phyloP scores from a whole-genome alignment of 345 rosid genomes.

The Eucalyptus pauciflora region DNA sequence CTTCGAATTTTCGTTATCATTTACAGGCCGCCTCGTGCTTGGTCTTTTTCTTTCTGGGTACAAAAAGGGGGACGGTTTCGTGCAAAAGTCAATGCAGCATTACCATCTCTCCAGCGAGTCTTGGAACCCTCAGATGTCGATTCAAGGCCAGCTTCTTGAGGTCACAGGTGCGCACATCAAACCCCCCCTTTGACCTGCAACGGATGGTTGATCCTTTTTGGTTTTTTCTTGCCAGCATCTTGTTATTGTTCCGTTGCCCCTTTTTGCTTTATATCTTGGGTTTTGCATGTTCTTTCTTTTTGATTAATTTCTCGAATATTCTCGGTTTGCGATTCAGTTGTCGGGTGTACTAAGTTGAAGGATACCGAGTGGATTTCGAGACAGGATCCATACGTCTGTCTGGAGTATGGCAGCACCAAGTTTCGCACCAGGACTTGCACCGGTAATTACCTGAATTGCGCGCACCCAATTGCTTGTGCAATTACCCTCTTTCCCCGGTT shows the following conservation, averaged over 20 bases:
- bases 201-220: not conserved
- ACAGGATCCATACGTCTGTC: slow-evolving; percentile 10
- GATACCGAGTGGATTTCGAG: slow-evolving; percentile 13
- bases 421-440: slow-evolving; percentile 10
- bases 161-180: slow-evolving; percentile 41
- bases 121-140: not conserved
- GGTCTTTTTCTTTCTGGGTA: not conserved
- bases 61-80: not conserved
- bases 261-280: not conserved
- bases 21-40: not conserved
- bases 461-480: not conserved
- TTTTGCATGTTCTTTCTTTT: not conserved
- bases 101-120: not conserved
- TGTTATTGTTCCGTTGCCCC: not conserved
- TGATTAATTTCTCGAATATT: not conserved
- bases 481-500: not conserved
- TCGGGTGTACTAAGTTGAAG: slow-evolving; percentile 4
- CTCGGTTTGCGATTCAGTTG: not conserved
- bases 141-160: slow-evolving; percentile 74
- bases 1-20: not conserved
- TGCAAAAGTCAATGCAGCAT: not conserved
- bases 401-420: slow-evolving; percentile 9
- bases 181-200: not conserved
- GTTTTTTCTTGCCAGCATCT: not conserved
- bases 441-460: not conserved